Evolutionary conservation across 2,329 filamentous ascomycete species (phyloP).

Genomic region (Sclerotinia glacialis): DNA sequence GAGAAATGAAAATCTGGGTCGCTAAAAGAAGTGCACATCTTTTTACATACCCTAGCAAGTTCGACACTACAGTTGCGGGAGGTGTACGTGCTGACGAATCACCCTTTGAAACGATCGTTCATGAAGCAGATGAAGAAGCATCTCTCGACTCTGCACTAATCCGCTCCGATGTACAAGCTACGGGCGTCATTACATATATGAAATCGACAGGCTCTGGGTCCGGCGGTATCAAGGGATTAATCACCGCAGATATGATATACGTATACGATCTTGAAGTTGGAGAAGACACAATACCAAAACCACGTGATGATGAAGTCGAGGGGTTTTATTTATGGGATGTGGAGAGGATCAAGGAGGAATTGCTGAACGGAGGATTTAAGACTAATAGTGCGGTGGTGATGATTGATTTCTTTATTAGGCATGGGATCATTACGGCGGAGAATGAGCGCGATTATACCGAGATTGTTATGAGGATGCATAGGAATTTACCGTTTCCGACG

Average conservation of each 20-base stretch:
- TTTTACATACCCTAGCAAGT: slow-evolving; percentile 68
- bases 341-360: slow-evolving; percentile 54
- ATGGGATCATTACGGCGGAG: slow-evolving; percentile 69
- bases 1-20: slow-evolving; percentile 63
- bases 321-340: slow-evolving; percentile 67
- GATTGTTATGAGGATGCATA: slow-evolving; percentile 18
- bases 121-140: slow-evolving; percentile 72
- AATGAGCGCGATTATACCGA: slow-evolving; percentile 49
- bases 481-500: slow-evolving; percentile 19
- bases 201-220: slow-evolving; percentile 54
- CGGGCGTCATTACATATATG: slow-evolving; percentile 65
- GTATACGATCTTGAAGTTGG: slow-evolving; percentile 72
- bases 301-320: slow-evolving; percentile 75
- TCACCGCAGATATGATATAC: slow-evolving; percentile 70
- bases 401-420: slow-evolving; percentile 77
- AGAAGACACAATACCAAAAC: slow-evolving; percentile 56
- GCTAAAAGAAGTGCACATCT: slow-evolving; percentile 63
- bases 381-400: slow-evolving; percentile 76
- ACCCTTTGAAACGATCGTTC: slow-evolving; percentile 64
- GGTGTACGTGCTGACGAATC: slow-evolving; percentile 66
- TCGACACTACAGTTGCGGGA: slow-evolving; percentile 78
- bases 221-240: slow-evolving; percentile 46
- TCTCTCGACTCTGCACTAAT: slow-evolving; percentile 60
- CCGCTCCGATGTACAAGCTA: slow-evolving; percentile 47
- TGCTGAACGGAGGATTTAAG: slow-evolving; percentile 73